Evolutionary conservation across 2,329 filamentous ascomycete species (phyloP).

Genomic region (Colletotrichum zoysiae): DNA sequence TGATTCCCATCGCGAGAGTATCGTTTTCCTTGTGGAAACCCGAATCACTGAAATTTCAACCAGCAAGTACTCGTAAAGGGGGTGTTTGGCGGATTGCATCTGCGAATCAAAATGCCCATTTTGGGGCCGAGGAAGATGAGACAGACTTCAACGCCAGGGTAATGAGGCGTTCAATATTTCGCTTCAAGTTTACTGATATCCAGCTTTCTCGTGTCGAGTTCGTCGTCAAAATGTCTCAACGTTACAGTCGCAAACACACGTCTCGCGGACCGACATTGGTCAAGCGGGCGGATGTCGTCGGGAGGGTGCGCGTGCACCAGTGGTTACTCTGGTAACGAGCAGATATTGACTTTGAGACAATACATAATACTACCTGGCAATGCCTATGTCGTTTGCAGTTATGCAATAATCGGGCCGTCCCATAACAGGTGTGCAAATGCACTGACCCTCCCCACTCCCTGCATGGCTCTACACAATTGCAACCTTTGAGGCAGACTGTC

Average conservation of each 20-base stretch:
- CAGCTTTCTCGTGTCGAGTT: neutral
- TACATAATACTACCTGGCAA: neutral
- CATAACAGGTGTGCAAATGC: neutral
- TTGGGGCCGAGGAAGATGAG: neutral
- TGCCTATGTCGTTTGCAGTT: too few relatives aligned
- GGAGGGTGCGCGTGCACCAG: neutral
- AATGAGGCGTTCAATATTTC: neutral
- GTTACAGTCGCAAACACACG: neutral
- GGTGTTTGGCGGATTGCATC: neutral
- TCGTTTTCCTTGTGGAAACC: neutral
- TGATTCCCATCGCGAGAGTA: conserved; percentile 69
- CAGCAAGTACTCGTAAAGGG: neutral
- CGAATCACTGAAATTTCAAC: neutral
- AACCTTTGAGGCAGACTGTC: neutral
- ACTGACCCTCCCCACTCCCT: neutral
- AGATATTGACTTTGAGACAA: neutral
- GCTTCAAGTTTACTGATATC: neutral
- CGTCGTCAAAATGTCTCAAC: neutral
- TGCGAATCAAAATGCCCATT: neutral
- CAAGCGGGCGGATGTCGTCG: neutral
- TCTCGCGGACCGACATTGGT: neutral
- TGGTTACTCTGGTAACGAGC: conserved; percentile 16
- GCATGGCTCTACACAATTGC: neutral
- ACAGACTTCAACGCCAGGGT: neutral
- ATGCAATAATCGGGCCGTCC: conserved; percentile 1